Base-by-base conservation (phyloP, 2,329 filamentous ascomycete genomes). In the Aspergillus amoenus region DNA sequence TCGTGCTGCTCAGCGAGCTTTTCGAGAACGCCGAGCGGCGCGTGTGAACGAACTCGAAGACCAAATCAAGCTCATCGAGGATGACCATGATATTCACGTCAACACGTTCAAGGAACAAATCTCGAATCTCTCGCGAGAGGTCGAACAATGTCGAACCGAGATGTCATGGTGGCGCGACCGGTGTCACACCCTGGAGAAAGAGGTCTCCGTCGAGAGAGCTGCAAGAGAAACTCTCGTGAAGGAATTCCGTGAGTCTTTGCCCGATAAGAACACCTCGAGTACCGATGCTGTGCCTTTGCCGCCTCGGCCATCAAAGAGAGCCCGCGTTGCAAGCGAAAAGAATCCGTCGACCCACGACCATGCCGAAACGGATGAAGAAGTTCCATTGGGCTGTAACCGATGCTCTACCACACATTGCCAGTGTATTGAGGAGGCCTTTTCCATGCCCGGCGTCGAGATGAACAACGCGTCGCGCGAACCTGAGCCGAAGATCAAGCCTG, bases 1-100 rank as follows among this genome's bases (percentile, higher is more conserved):
- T 74, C 85, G 94, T 59, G 90, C 91, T 46, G 93, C 93, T 3
- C 93, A 97, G 77, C 82, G 93, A 57, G 91, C 90, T 1, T 97
- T 97, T 75, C 84, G 93, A 34, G 92, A 96, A 76, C 83, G 93
- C 57, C 85, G 93, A 61, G 91, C 91, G 2, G 90, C 91, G 22
- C 89, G 91, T 40, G 90, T 97, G 6, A 88, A 89, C 40, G 93
- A 84, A 62, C 75, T 85, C 45, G 78, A 83, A 59, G 78, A 84
- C 50, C 73, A 80, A 52, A 73, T 80, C 42, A 80, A 78, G 61
- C 69, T 76, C 50, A 76, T 79, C 32, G 78, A 81, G 64, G 76
- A 79, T 39, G 74, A 78, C 43, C 71, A 79, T 62, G 76, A 77
- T n/a, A 65, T 71, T 34, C 73, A 77, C 50, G 67, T 77, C 57